A percentile compares a stretch with the other conserved stretches of the same genome.
phyloP scores from a whole-genome alignment of 108 stramenopile genomes.

The Nitzschia sp. region DNA sequence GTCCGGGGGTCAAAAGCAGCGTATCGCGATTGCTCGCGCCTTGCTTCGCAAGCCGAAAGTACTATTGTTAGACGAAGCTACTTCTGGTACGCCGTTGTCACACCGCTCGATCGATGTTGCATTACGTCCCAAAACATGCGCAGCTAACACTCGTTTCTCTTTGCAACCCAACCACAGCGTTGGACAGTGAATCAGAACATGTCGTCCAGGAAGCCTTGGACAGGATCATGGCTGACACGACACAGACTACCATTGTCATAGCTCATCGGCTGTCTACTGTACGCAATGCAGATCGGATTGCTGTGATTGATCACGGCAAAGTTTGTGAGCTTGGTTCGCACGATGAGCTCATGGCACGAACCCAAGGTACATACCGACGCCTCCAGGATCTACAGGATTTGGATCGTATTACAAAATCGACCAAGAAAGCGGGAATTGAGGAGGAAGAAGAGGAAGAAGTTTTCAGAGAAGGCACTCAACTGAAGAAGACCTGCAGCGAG shows the following conservation, averaged over 20 bases:
- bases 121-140: background rate
- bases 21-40: slow-evolving; percentile 86
- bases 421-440: background rate
- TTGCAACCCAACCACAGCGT: background rate
- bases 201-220: slow-evolving; percentile 82
- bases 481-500: background rate
- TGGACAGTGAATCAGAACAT: slow-evolving; percentile 78
- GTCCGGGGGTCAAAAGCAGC: slow-evolving; percentile 69
- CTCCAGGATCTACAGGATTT: slow-evolving; percentile 53
- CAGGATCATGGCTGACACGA: slow-evolving; percentile 46
- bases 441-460: background rate
- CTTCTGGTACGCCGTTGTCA: slow-evolving; percentile 5
- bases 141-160: background rate
- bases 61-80: slow-evolving; percentile 64
- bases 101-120: no score
- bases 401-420: background rate
- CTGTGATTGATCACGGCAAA: slow-evolving; percentile 66
- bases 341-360: slow-evolving; percentile 67
- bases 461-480: background rate
- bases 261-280: slow-evolving; percentile 87
- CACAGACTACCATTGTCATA: slow-evolving; percentile 68
- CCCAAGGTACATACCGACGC: slow-evolving; percentile 45
- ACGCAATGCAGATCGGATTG: slow-evolving; percentile 82
- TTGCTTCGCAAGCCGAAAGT: slow-evolving; percentile 53
- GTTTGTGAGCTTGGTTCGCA: slow-evolving; percentile 79